Conservation (phyloP, 768 basidiomycete genomes). For the Boletus rex-veris region DNA sequence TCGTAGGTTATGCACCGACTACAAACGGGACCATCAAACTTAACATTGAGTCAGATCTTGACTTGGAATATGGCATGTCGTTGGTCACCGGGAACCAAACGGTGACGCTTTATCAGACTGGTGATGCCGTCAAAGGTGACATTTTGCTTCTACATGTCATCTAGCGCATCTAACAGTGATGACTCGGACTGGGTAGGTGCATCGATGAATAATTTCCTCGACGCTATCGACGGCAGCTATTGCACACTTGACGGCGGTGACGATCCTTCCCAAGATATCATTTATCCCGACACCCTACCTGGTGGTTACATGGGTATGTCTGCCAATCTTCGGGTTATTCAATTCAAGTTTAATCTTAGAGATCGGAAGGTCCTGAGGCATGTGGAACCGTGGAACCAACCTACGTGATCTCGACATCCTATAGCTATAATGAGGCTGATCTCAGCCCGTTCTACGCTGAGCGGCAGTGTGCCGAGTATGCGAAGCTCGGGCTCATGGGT, state of each 20-base stretch:
- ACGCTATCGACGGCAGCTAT: conserved; percentile 36
- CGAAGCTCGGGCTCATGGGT: conserved; percentile 39
- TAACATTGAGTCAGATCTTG: conserved; percentile 27
- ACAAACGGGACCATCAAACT: conserved; percentile 6
- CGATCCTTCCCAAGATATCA: conserved; percentile 25
- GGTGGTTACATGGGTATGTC: conserved; percentile 21
- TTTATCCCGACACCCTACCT: conserved; percentile 23
- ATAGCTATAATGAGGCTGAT: conserved; percentile 37
- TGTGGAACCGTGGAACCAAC: conserved; percentile 40
- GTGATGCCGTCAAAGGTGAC: conserved; percentile 25
- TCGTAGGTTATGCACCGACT: conserved; percentile 27
- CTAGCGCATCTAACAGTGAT: neutral
- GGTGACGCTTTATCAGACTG: conserved; percentile 34
- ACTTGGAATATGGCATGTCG: conserved; percentile 32
- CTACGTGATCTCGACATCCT: conserved; percentile 46
- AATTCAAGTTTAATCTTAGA: neutral
- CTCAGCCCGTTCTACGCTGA: conserved; percentile 34
- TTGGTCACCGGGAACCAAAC: conserved; percentile 27
- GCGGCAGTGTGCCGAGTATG: conserved; percentile 47
- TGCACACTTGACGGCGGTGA: conserved; percentile 37
- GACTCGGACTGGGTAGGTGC: conserved; percentile 21
- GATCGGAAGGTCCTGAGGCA: conserved; percentile 13
- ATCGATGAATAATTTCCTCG: conserved; percentile 39
- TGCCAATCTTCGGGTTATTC: neutral
- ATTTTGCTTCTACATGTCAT: neutral